Evolutionary conservation across 331 rosid species (phyloP), one percentile per base, ranked within the genome.

Genomic region (Pyrus hybrid): DNA sequence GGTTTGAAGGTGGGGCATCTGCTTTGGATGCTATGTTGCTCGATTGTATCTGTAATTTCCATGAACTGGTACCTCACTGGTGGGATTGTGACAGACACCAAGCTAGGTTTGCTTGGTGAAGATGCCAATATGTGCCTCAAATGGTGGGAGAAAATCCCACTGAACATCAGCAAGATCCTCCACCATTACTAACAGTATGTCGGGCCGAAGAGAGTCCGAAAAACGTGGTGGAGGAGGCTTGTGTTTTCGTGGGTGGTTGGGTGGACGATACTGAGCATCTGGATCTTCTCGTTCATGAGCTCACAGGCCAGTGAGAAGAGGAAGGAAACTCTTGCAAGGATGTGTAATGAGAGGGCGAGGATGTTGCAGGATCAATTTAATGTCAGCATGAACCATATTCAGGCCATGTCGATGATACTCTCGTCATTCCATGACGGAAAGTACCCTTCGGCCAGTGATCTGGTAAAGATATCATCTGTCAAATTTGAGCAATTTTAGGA

Each of bases 361-460:
- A 92, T 94, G 99, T 80, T 94, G 54, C 97, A 94, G 87, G 99
- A 94, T 72, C 99, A 94, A 81, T 94, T 94, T 75, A 94, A 94
- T 84, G 97, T 91, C 28, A 94, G 97, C 54, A 90, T 92, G 99
- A 94, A 94, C 72, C 99, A 94, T 86, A 90, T 94, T 73, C 97
- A 92, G 67, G 97, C 99, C 74, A 94, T 92, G 99, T 90, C 99
- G 54, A 90, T 94, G 77, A 79, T 94, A 76, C 86, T 94, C 88
- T 87, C 96, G 5, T 86, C 95, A 73, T 92, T 94, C 71, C 93
- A 94, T 79, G 96, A 90, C 74, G 95, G 87, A 75, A 94, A 86
- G 77, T 73, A 54, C 58, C 96, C 97, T 1, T 94, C 97, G 70
- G 96, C 99, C 51, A 92, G 86, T 60, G 96, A 94, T 64, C 97